phyloP scores from a whole-genome alignment of 2,329 filamentous ascomycete genomes.

The Sporothrix pallida region DNA sequence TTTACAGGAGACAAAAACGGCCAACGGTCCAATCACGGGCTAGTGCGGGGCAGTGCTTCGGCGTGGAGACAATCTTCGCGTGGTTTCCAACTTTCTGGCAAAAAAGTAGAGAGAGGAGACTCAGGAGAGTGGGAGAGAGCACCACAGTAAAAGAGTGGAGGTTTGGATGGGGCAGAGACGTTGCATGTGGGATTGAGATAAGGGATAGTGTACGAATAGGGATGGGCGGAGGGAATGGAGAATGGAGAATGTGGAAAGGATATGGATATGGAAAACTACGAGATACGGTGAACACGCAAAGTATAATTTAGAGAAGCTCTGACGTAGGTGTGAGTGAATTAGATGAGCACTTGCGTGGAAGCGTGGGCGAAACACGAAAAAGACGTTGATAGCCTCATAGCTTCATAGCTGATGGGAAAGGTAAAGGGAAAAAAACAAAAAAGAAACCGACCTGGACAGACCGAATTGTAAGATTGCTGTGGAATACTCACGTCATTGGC shows the following conservation, averaged over 20 bases:
- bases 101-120: not conserved
- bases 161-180: not conserved
- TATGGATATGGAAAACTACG: not conserved
- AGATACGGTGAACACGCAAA: not conserved
- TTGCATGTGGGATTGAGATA: not conserved
- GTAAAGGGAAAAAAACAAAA: not conserved
- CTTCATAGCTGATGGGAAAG: not conserved
- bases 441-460: not conserved
- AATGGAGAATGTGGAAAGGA: not conserved
- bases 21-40: not conserved
- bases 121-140: not conserved
- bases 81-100: not conserved
- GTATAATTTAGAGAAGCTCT: not conserved
- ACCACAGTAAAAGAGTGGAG: not conserved
- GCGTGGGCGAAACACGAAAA: conserved; percentile 13
- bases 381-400: not conserved
- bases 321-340: not conserved
- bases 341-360: not conserved
- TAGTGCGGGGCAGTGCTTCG: conserved; percentile 10
- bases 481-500: conserved; percentile 13
- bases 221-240: not conserved
- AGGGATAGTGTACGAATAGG: not conserved
- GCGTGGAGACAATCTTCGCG: not conserved
- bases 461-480: not conserved
- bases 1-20: not conserved